Evolutionary conservation across 2,329 filamentous ascomycete genomes (phyloP).

Genomic region (Colletotrichum cuscutae): DNA sequence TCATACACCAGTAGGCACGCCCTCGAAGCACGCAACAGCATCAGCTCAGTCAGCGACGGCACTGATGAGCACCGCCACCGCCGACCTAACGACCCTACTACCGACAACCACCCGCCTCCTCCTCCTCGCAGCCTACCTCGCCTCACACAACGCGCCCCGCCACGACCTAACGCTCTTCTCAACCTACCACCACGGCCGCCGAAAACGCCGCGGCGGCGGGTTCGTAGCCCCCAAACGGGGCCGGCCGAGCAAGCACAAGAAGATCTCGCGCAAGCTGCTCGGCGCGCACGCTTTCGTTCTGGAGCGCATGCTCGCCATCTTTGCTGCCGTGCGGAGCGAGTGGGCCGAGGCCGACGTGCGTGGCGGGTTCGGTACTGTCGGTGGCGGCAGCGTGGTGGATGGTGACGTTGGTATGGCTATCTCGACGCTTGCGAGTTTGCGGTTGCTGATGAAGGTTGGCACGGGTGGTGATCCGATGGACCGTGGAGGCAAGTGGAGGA

Average conservation of each 20-base stretch:
- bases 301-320: slow-evolving; percentile 83
- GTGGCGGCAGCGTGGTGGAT: slow-evolving; percentile 49
- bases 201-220: slow-evolving; percentile 61
- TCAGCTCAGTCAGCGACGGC: not conserved
- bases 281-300: slow-evolving; percentile 81
- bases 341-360: slow-evolving; percentile 51
- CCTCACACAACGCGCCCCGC: slow-evolving; percentile 81
- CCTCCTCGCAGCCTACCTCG: slow-evolving; percentile 81
- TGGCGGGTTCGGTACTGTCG: slow-evolving; percentile 47
- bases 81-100: slow-evolving; percentile 66
- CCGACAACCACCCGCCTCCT: slow-evolving; percentile 80
- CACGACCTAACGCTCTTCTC: slow-evolving; percentile 82
- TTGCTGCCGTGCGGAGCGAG: slow-evolving; percentile 71
- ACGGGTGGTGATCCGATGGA: slow-evolving; percentile 73
- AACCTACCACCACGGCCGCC: slow-evolving; percentile 68
- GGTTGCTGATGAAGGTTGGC: slow-evolving; percentile 75
- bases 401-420: slow-evolving; percentile 72
- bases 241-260: slow-evolving; percentile 66
- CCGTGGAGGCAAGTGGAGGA: slow-evolving; percentile 77
- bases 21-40: slow-evolving; percentile 17
- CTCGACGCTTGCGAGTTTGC: slow-evolving; percentile 77
- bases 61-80: slow-evolving; percentile 1
- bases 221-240: slow-evolving; percentile 44
- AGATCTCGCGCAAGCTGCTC: slow-evolving; percentile 80
- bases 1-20: not conserved